These are phyloP conservation scores for Septoria petroselini DNA, from an alignment of 2,329 filamentous ascomycete genomes.

Conservation along the genomic window DNA sequence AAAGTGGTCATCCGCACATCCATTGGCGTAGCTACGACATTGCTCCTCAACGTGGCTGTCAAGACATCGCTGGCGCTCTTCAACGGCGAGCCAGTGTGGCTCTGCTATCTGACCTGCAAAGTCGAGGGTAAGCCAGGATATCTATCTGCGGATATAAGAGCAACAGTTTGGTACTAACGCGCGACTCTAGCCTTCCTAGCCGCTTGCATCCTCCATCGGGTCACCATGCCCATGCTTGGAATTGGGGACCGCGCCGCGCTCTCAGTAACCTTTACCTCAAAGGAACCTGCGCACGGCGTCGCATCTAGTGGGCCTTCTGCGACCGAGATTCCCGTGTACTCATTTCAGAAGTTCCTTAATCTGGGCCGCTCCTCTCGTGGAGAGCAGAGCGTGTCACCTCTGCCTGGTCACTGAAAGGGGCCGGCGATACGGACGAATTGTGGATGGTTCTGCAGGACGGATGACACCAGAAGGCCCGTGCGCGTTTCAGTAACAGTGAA, in stretches of 20 bases:
- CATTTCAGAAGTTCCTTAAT: too few relatives aligned
- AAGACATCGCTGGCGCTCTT: slow-evolving; percentile 15
- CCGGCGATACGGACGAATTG: too few relatives aligned
- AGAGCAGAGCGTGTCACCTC: too few relatives aligned
- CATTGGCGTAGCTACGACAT: slow-evolving; percentile 10
- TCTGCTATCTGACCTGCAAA: slow-evolving; percentile 18
- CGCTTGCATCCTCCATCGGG: slow-evolving; percentile 16
- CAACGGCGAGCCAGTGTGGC: slow-evolving; percentile 16
- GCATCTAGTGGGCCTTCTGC: too few relatives aligned
- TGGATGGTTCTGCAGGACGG: too few relatives aligned
- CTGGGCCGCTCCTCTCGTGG: too few relatives aligned
- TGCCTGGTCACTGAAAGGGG: too few relatives aligned
- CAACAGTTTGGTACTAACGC: background rate
- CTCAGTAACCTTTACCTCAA: too few relatives aligned
- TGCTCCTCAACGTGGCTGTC: slow-evolving; percentile 13
- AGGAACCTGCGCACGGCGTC: too few relatives aligned
- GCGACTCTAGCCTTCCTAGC: slow-evolving; percentile 5
- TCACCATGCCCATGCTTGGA: slow-evolving; percentile 11
- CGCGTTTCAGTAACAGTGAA: too few relatives aligned
- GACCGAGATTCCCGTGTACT: too few relatives aligned
- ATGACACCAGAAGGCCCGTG: too few relatives aligned
- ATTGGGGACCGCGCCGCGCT: background rate
- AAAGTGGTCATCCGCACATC: slow-evolving; percentile 13
- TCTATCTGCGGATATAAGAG: background rate
- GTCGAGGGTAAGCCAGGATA: slow-evolving; percentile 11